phyloP scores from a whole-genome alignment of 805 yeast genomes.

The Myxozyma vanderwaltii region DNA sequence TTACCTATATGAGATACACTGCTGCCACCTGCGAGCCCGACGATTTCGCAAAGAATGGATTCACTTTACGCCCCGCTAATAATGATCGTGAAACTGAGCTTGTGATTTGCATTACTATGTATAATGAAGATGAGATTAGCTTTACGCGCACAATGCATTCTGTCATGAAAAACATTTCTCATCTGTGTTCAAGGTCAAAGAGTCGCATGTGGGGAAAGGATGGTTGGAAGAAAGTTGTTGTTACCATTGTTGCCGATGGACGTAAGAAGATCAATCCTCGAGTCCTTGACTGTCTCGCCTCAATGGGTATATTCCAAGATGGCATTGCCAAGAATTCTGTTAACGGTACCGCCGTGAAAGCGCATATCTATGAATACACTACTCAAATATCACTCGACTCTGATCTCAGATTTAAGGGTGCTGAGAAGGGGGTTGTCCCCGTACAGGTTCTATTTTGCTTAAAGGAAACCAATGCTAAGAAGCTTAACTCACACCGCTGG shows the following conservation, averaged over 20 bases:
- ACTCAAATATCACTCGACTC: slow-evolving; percentile 93
- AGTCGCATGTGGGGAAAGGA: slow-evolving; percentile 94
- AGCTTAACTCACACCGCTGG: slow-evolving; percentile 98
- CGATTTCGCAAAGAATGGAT: slow-evolving; percentile 76
- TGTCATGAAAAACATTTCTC: slow-evolving; percentile 88
- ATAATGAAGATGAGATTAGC: slow-evolving; percentile 88
- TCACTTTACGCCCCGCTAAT: slow-evolving; percentile 81
- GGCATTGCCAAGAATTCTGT: slow-evolving; percentile 95
- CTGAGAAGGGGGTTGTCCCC: slow-evolving; percentile 87
- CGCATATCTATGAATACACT: slow-evolving; percentile 94
- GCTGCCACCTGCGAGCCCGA: slow-evolving; percentile 96
- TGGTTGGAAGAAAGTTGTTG: slow-evolving; percentile 96
- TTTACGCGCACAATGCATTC: slow-evolving; percentile 94
- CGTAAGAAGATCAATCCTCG: slow-evolving; percentile 84
- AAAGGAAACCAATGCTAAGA: slow-evolving; percentile 88
- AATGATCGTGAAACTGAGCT: slow-evolving; percentile 89
- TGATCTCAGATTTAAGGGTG: slow-evolving; percentile 84
- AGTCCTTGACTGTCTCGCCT: slow-evolving; percentile 83
- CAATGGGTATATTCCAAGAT: slow-evolving; percentile 95
- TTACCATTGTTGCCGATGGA: slow-evolving; percentile 90
- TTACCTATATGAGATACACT: slow-evolving; percentile 93
- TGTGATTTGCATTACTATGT: slow-evolving; percentile 93
- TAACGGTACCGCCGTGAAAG: slow-evolving; percentile 85
- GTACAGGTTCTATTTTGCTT: slow-evolving; percentile 91
- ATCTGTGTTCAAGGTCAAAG: slow-evolving; percentile 75